Conservation (phyloP, 1,139 yeast species). For the Yamadazyma aaseri region DNA sequence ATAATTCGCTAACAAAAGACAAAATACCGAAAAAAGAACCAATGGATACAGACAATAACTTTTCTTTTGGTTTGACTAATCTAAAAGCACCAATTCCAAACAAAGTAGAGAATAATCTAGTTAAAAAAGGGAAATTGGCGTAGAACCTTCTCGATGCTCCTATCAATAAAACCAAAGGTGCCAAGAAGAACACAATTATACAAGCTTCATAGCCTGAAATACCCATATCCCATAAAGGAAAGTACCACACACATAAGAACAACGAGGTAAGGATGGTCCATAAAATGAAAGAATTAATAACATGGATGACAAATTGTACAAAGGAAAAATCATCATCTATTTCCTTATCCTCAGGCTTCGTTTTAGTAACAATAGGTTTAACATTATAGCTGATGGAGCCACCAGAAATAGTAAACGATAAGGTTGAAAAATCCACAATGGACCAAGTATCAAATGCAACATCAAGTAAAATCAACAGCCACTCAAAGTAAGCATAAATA, state of each 20-base stretch:
- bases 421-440: slow-evolving; percentile 59
- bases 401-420: slow-evolving; percentile 40
- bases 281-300: slow-evolving; percentile 64
- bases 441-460: slow-evolving; percentile 83
- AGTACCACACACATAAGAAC: slow-evolving; percentile 89
- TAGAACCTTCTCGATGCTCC: slow-evolving; percentile 50
- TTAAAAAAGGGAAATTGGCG: slow-evolving; percentile 38
- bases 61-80: slow-evolving; percentile 62
- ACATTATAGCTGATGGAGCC: slow-evolving; percentile 6
- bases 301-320: slow-evolving; percentile 45
- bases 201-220: slow-evolving; percentile 90
- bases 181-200: slow-evolving; percentile 50
- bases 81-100: slow-evolving; percentile 77
- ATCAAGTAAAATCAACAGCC: slow-evolving; percentile 84
- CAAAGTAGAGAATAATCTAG: slow-evolving; percentile 57
- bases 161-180: slow-evolving; percentile 56
- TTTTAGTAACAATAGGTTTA: neutral
- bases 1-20: slow-evolving; percentile 57
- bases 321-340: slow-evolving; percentile 32
- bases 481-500: slow-evolving; percentile 88
- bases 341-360: neutral
- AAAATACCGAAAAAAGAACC: slow-evolving; percentile 68
- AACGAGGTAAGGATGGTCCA: slow-evolving; percentile 85
- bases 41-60: slow-evolving; percentile 63
- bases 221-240: slow-evolving; percentile 98